Evolutionary conservation across 2,329 filamentous ascomycete species (phyloP).

Genomic region (Apiospora saccharicola): DNA sequence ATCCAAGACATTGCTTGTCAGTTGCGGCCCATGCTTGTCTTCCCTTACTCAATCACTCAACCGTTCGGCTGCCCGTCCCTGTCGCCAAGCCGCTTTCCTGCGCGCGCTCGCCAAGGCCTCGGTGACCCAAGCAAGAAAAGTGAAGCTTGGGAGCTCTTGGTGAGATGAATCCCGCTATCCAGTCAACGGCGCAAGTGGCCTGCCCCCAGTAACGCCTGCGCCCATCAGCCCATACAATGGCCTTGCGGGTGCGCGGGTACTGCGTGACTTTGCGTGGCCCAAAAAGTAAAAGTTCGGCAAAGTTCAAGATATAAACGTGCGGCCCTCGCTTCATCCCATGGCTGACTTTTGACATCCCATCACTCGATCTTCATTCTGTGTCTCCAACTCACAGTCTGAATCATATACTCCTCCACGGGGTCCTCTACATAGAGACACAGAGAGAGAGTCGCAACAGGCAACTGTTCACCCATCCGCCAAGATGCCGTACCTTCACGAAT

Average conservation of each 20-base stretch:
- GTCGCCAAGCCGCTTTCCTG: slow-evolving; percentile 3
- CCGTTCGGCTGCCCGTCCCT: background rate
- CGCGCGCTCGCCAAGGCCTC: slow-evolving; percentile 2
- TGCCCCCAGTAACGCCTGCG: background rate
- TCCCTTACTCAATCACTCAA: background rate
- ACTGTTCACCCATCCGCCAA: slow-evolving; percentile 8
- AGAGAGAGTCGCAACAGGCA: background rate
- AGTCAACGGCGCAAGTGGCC: background rate
- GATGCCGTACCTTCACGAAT: slow-evolving; percentile 56
- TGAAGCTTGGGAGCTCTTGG: background rate
- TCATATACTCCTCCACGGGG: background rate
- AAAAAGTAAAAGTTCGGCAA: background rate
- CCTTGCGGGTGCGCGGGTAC: background rate
- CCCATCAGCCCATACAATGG: background rate
- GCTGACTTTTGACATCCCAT: background rate
- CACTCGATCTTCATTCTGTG: slow-evolving; percentile 19
- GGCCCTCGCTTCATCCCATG: slow-evolving; percentile 10
- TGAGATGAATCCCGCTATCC: background rate
- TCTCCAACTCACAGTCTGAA: slow-evolving; percentile 8
- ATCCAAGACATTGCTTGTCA: slow-evolving; percentile 7
- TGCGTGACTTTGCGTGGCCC: background rate
- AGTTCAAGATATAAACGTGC: slow-evolving; percentile 18
- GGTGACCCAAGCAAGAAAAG: slow-evolving; percentile 19
- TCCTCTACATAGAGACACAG: background rate
- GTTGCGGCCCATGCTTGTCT: slow-evolving; percentile 3